These are phyloP conservation scores for Dendrothele bispora DNA, from an alignment of 768 basidiomycete species.

Conservation along the genomic window DNA sequence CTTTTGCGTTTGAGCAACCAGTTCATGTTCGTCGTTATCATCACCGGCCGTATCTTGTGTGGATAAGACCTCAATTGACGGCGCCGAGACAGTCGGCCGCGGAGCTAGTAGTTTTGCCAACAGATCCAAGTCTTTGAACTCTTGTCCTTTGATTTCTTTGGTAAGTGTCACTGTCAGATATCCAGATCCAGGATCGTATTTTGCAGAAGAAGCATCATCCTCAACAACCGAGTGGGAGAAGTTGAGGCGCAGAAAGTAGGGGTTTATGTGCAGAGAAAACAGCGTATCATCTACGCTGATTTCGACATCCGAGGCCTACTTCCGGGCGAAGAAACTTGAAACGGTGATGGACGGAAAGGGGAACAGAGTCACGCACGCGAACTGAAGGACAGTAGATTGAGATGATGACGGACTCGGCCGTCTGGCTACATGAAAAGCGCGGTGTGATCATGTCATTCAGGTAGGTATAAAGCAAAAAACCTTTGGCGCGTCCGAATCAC, in stretches of 20 bases:
- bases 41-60: constrained; percentile 28
- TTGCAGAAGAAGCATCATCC: constrained; percentile 69
- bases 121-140: constrained; percentile 77
- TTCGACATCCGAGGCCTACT: constrained; percentile 81
- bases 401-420: constrained; percentile 50
- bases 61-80: constrained; percentile 60
- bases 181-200: constrained; percentile 79
- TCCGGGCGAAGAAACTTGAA: constrained; percentile 12
- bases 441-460: constrained; percentile 67
- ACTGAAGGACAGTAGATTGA: constrained; percentile 72
- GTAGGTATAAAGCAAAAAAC: constrained; percentile 6
- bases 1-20: constrained; percentile 35
- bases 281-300: constrained; percentile 71
- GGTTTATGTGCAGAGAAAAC: constrained; percentile 76
- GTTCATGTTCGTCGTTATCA: constrained; percentile 40
- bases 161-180: constrained; percentile 71
- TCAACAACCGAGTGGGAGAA: constrained; percentile 67
- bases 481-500: background rate
- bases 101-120: constrained; percentile 78
- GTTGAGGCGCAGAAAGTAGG: constrained; percentile 80
- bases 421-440: constrained; percentile 69
- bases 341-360: constrained; percentile 1
- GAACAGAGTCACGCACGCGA: constrained; percentile 59
- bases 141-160: constrained; percentile 64
- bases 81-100: constrained; percentile 35